These are phyloP conservation scores for Sporothrix schenckii DNA, from an alignment of 2,329 filamentous ascomycete species.

Conservation along the genomic window DNA sequence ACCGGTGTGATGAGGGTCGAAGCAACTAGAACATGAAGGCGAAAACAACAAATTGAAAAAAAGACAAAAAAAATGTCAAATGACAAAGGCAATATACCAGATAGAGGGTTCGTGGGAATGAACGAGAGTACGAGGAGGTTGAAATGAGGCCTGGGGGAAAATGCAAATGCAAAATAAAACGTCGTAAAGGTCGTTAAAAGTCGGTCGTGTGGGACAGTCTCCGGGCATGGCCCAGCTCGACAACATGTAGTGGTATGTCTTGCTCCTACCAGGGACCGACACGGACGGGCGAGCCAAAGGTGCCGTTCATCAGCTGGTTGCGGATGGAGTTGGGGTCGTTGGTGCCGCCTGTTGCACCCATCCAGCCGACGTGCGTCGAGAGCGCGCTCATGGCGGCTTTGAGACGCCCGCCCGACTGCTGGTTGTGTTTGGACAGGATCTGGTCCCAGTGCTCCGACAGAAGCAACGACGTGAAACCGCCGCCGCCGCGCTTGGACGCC, in stretches of 20 bases:
- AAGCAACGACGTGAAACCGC: slow-evolving; percentile 72
- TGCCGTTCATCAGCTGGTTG: slow-evolving; percentile 64
- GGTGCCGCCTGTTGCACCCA: slow-evolving; percentile 55
- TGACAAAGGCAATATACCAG: not conserved
- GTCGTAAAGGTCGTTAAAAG: slow-evolving; percentile 32
- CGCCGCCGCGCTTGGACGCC: slow-evolving; percentile 85
- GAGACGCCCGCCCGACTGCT: slow-evolving; percentile 80
- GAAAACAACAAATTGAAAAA: slow-evolving; percentile 1
- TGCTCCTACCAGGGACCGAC: slow-evolving; percentile 62
- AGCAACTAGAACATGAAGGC: slow-evolving; percentile 7
- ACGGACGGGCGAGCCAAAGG: slow-evolving; percentile 61
- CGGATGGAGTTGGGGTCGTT: slow-evolving; percentile 61
- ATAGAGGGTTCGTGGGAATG: slow-evolving; percentile 14
- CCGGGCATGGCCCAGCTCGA: too few relatives aligned
- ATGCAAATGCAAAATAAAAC: not conserved
- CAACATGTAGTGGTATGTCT: slow-evolving; percentile 8
- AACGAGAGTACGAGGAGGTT: slow-evolving; percentile 6
- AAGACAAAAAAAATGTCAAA: not conserved
- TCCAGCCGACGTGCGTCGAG: slow-evolving; percentile 75
- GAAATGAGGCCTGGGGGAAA: not conserved
- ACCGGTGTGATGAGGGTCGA: slow-evolving; percentile 26
- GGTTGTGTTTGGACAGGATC: slow-evolving; percentile 82
- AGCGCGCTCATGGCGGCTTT: slow-evolving; percentile 78
- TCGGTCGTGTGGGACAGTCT: not conserved
- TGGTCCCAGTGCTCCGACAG: slow-evolving; percentile 94